Conservation (phyloP, 495 filamentous ascomycete genomes). For the Penicillium soppii region DNA sequence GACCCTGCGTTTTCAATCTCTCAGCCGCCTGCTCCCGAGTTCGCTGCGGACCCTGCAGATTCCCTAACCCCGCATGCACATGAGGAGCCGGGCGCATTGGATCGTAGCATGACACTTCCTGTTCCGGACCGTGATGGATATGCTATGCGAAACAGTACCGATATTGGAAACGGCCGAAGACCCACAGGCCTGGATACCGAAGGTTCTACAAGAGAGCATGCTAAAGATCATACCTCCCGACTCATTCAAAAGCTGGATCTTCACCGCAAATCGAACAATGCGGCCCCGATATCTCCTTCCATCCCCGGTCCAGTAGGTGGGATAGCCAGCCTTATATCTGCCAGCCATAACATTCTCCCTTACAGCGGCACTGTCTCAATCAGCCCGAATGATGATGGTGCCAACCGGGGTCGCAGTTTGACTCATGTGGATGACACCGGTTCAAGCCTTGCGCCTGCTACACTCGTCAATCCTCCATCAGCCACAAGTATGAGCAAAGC, state of each 20-base stretch:
- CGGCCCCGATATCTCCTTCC: constrained; percentile 33
- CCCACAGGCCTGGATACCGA: constrained; percentile 46
- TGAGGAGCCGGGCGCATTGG: constrained; percentile 53
- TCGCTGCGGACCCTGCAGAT: constrained; percentile 74
- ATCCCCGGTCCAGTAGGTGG: constrained; percentile 56
- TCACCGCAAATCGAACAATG: constrained; percentile 72
- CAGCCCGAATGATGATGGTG: constrained; percentile 29
- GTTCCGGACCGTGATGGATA: constrained; percentile 61
- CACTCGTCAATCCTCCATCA: constrained; percentile 80
- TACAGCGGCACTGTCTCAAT: constrained; percentile 46
- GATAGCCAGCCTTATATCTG: constrained; percentile 85
- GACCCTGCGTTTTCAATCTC: constrained; percentile 94
- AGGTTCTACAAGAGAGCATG: constrained; percentile 63
- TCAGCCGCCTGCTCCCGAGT: constrained; percentile 82
- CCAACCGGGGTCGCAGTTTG: constrained; percentile 31
- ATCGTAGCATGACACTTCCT: constrained; percentile 65
- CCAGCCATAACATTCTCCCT: constrained; percentile 75
- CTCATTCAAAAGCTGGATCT: constrained; percentile 93
- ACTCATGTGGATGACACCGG: constrained; percentile 43
- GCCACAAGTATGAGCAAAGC: constrained; percentile 85
- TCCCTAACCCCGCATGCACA: constrained; percentile 57
- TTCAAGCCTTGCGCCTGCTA: constrained; percentile 75
- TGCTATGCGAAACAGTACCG: constrained; percentile 66
- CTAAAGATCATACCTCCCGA: constrained; percentile 73
- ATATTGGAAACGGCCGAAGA: constrained; percentile 54